Evolutionary conservation across 163 green algal genomes (phyloP).

Genomic region (Chloroidium sp.): DNA sequence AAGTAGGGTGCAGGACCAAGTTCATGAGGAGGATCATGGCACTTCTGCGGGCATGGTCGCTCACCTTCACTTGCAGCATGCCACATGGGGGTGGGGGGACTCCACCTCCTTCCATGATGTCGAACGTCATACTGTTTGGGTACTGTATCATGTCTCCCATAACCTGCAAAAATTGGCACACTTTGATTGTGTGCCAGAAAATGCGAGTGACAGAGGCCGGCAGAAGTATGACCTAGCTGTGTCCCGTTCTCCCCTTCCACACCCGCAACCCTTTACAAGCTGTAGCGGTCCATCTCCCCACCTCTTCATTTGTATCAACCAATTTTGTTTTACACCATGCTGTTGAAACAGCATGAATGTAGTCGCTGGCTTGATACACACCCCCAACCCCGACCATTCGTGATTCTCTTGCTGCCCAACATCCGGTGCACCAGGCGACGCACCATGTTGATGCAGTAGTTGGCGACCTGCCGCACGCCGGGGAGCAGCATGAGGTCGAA

Average conservation of each 20-base stretch:
- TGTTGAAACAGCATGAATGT: too few species aligned
- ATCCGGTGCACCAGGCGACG: background rate
- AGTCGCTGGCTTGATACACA: too few species aligned
- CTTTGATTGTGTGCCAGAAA: too few species aligned
- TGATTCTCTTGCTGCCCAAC: too few species aligned
- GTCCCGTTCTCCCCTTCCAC: too few species aligned
- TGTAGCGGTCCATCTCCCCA: too few species aligned
- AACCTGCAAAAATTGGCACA: slow-evolving; percentile 6
- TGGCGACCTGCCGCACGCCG: slow-evolving; percentile 22
- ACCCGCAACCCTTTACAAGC: too few species aligned
- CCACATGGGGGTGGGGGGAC: slow-evolving; percentile 40
- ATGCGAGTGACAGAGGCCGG: too few species aligned
- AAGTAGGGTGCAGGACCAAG: background rate
- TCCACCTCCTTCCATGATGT: slow-evolving; percentile 64
- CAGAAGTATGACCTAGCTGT: background rate
- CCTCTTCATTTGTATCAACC: too few species aligned
- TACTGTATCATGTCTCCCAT: slow-evolving; percentile 50
- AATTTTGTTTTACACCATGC: too few species aligned
- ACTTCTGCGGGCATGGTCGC: background rate
- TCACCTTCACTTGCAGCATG: slow-evolving; percentile 49
- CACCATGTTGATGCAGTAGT: slow-evolving; percentile 18
- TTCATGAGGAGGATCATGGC: background rate
- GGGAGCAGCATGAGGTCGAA: slow-evolving; percentile 69
- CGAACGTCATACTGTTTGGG: slow-evolving; percentile 61
- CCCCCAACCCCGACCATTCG: too few species aligned